phyloP scores from a whole-genome alignment of 108 stramenopile genomes.

The Nannochloropsis salina region DNA sequence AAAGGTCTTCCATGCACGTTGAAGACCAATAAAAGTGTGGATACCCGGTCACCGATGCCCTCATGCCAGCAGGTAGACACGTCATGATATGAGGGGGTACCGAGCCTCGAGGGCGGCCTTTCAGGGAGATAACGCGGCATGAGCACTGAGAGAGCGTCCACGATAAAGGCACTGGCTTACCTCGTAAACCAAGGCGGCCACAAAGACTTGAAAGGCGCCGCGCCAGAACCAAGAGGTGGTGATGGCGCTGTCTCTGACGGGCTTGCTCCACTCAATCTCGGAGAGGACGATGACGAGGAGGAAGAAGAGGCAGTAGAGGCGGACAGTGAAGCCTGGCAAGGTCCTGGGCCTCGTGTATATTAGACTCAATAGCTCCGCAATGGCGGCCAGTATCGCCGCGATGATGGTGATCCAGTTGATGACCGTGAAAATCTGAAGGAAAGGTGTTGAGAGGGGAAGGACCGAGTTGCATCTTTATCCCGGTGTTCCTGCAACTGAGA shows the following conservation, averaged over 20 bases:
- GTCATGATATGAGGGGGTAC: too few species aligned
- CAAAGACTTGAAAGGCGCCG: background rate
- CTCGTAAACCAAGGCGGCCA: constrained; percentile 12
- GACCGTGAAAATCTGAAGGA: background rate
- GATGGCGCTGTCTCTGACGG: background rate
- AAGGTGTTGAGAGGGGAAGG: background rate
- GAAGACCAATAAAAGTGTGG: too few species aligned
- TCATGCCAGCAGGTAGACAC: too few species aligned
- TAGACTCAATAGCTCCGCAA: background rate
- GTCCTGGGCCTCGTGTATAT: background rate
- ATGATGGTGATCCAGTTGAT: constrained; percentile 13
- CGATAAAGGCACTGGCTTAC: background rate
- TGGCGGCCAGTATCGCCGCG: background rate
- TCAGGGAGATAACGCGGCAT: too few species aligned
- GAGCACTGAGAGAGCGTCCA: too few species aligned
- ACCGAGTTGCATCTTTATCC: background rate
- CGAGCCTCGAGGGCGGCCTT: too few species aligned
- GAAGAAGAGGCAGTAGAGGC: constrained; percentile 13
- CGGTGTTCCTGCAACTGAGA: background rate
- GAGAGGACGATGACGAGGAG: background rate
- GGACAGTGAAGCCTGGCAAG: background rate
- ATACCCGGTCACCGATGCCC: too few species aligned
- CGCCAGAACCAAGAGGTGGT: background rate
- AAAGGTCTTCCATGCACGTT: too few species aligned
- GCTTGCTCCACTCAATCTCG: constrained; percentile 17